Evolutionary conservation across 768 basidiomycete species (phyloP).

Genomic region (Terana coerulea): DNA sequence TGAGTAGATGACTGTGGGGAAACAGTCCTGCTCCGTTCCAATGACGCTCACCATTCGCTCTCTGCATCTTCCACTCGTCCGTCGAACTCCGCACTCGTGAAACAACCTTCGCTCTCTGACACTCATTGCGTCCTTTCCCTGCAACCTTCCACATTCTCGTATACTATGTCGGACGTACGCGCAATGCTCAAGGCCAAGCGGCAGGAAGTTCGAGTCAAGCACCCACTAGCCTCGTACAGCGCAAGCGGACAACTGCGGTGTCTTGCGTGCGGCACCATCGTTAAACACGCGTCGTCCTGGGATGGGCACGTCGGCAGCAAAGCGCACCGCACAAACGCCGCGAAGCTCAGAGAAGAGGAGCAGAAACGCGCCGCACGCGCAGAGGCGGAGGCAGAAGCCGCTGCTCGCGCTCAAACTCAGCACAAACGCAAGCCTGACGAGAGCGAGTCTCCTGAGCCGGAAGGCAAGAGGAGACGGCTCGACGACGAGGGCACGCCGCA

Average conservation of each 20-base stretch:
- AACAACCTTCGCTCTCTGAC: not conserved
- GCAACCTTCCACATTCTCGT: not conserved
- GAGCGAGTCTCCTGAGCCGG: conserved; percentile 33
- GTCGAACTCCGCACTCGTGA: not conserved
- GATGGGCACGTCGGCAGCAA: conserved; percentile 84
- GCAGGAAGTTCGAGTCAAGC: conserved; percentile 66
- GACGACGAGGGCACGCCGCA: conserved; percentile 21
- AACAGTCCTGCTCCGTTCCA: too few species aligned
- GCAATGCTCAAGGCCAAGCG: conserved; percentile 82
- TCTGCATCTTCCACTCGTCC: too few species aligned
- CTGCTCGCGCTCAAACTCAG: conserved; percentile 32
- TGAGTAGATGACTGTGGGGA: too few species aligned
- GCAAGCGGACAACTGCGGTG: conserved; percentile 68
- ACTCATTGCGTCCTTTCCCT: not conserved
- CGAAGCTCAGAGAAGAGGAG: conserved; percentile 55
- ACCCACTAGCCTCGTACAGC: conserved; percentile 71
- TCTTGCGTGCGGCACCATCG: conserved; percentile 50
- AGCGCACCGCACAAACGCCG: conserved; percentile 64
- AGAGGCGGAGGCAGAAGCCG: conserved; percentile 9
- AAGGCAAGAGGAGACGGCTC: conserved; percentile 27
- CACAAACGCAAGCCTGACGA: conserved; percentile 33
- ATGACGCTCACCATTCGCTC: too few species aligned
- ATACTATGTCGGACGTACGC: conserved; percentile 74
- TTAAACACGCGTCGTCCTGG: conserved; percentile 85
- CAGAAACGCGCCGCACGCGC: conserved; percentile 31